Percentiles rank a stretch among this genome's conserved stretches.
Conservation (phyloP, 169 alveolate species). For the Miamiensis avidus region DNA sequence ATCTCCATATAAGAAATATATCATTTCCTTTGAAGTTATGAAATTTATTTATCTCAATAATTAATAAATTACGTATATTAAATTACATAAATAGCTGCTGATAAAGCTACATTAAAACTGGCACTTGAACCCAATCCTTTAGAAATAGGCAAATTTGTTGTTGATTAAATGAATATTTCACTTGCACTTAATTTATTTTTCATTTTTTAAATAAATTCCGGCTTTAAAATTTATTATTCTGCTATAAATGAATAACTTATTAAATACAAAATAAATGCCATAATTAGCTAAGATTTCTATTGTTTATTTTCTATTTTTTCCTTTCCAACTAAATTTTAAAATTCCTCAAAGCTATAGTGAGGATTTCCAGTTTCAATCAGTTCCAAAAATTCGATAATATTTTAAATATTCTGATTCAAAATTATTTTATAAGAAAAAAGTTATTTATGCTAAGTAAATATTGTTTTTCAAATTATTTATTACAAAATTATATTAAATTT, state of each 20-base stretch:
- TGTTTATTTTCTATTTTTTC: not conserved
- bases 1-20: not conserved
- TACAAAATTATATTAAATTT: no score
- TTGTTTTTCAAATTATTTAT: no score
- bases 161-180: slow-evolving; percentile 2
- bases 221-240: not conserved
- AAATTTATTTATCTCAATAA: not conserved
- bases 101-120: slow-evolving; percentile 46
- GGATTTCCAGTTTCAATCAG: no score
- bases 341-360: no score
- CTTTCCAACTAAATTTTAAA: not conserved
- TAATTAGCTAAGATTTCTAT: not conserved
- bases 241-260: not conserved
- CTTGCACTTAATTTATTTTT: not conserved
- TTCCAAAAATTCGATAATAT: no score
- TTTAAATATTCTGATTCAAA: no score
- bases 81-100: slow-evolving; percentile 14
- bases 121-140: slow-evolving; percentile 71
- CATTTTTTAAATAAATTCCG: not conserved
- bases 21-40: not conserved
- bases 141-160: slow-evolving; percentile 58
- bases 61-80: not conserved
- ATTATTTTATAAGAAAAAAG: no score
- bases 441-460: no score
- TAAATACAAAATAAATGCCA: not conserved